phyloP scores from a whole-genome alignment of 1,284 basidiomycete genomes.

The Tilletia indica region DNA sequence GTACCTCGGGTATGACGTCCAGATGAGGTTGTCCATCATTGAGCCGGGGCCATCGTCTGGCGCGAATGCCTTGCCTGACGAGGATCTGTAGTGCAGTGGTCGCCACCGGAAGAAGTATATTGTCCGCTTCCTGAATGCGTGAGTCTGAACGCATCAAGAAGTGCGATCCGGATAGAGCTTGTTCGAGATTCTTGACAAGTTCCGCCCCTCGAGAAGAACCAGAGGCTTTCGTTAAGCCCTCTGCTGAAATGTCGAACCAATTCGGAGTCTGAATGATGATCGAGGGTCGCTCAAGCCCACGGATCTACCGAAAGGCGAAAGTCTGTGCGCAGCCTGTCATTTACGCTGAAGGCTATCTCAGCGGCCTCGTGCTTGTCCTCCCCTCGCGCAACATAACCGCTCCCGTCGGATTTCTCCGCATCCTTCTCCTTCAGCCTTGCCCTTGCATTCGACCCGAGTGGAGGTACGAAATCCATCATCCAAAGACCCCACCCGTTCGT shows the following conservation, averaged over 20 bases:
- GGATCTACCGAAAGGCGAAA: background rate
- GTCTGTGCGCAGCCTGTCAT: conserved; percentile 25
- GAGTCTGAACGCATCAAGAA: background rate
- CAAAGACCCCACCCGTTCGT: background rate
- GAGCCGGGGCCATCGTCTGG: background rate
- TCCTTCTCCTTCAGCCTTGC: background rate
- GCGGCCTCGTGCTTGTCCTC: conserved; percentile 22
- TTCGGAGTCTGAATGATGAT: too few relatives aligned
- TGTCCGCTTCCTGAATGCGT: background rate
- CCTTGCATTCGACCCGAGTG: background rate
- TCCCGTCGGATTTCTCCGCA: too few relatives aligned
- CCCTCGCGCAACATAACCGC: background rate
- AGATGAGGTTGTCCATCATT: background rate
- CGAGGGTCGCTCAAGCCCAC: too few relatives aligned
- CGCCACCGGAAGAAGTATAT: background rate
- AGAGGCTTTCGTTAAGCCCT: background rate
- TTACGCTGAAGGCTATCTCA: background rate
- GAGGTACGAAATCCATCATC: background rate
- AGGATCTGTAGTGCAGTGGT: background rate
- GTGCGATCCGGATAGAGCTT: background rate
- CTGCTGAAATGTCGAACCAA: background rate
- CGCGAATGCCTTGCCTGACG: conserved; percentile 8
- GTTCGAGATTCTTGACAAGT: background rate
- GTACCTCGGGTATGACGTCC: conserved; percentile 6
- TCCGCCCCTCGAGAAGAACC: background rate